These are phyloP conservation scores for Pyrus pyrifolia DNA, from an alignment of 306 rosid genomes.

Conservation along the genomic window DNA sequence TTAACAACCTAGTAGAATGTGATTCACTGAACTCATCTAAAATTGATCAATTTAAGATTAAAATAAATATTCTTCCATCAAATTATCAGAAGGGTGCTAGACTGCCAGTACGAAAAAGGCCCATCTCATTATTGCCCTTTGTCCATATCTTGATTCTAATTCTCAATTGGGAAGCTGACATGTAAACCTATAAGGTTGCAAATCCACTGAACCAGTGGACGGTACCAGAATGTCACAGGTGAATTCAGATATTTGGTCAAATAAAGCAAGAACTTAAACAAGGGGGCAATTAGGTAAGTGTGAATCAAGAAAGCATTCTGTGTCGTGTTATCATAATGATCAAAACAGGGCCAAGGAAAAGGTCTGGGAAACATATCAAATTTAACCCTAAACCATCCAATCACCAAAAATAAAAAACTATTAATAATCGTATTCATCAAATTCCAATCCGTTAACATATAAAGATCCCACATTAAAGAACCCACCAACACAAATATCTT, in stretches of 20 bases:
- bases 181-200: not conserved
- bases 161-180: not conserved
- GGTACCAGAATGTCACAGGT: not conserved
- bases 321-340: not conserved
- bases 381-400: not conserved
- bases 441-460: not conserved
- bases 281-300: not conserved
- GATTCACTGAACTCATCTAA: not conserved
- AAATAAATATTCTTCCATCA: not conserved
- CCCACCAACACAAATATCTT: not conserved
- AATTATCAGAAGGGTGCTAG: not conserved
- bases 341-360: not conserved
- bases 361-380: not conserved
- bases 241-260: not conserved
- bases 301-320: not conserved
- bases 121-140: not conserved
- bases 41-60: not conserved
- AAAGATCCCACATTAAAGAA: not conserved
- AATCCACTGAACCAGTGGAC: not conserved
- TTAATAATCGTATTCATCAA: not conserved
- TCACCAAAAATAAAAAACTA: too few relatives aligned
- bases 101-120: not conserved
- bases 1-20: not conserved
- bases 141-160: not conserved
- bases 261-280: not conserved